Base-by-base conservation (phyloP, 306 rosid genomes). In the Styphnolobium japonicum region DNA sequence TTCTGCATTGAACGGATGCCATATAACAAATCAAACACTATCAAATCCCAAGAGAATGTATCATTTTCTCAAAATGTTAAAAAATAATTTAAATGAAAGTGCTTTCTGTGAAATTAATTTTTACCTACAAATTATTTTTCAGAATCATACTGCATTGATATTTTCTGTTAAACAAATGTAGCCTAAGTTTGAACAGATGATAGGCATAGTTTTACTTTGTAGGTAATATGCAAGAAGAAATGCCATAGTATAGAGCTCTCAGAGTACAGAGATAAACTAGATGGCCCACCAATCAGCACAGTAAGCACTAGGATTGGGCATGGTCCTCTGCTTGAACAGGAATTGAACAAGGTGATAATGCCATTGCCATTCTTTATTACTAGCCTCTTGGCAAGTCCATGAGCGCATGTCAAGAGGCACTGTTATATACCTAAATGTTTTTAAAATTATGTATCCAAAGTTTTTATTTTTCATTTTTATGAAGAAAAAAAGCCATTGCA, bases 201-300 rank as follows among this genome's bases (percentile, higher is more conserved):
- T 72, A 66, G 33, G n/a, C 52, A 61, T 39, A 25, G 29, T 73
- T 65, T 69, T 33, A 5, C 22, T 52, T 39, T 75, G 52, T 76
- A 80, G 87, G 87, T 84, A 37, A 57, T 63, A 7, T 62, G 60
- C 43, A 79, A 62, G 87, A 79, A 75, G 61, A 80, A 67, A 45
- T 68, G 84, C 62, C 58, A 51, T 75, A 29, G 11, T 31, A 34
- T 69, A 49, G 79, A 69, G 37, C 40, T 75, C 31, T 62, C 56
- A 42, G 79, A 75, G 79, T 58, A 46, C 51, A 49, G 34, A 18
- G 79, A 53, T 36, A 71, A 75, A 70, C 22, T 33, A 56, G 75
- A 80, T 68, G 55, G 56, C 25, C 65, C 10, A 53, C 49, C 75
- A 40, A 53, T 57, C 31, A 21, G 48, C 71, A 64, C 21, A 34